Base-by-base conservation (phyloP, 345 rosid genomes). In the Boechera retrofracta region DNA sequence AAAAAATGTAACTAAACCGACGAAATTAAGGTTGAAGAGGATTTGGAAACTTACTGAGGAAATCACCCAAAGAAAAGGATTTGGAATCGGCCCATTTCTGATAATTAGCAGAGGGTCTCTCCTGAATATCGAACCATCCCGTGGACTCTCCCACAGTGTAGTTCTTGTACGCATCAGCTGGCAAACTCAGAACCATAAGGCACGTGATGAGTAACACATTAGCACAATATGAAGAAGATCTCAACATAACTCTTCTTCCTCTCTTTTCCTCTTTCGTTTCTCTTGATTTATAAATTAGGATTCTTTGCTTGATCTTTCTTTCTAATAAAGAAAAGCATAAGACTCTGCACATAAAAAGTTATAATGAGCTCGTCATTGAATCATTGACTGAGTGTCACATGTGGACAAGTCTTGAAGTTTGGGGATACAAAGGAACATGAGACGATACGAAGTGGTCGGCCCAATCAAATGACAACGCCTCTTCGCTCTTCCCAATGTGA, bases 21-120 rank as follows among this genome's bases (percentile, higher is more conserved):
- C 4, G 21, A 6, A 48, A 6, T 0, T 28, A 8, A 21, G 9
- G 61, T 31, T 31, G 64, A 39, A 26, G 11, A 38, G 45, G n/a
- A 61, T 4, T 24, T 4, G 57, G 32, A 61, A 39, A 21, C 94
- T 85, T 91, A 92, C 99, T 75, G 77, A 95, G 96, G 79, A 95
- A 91, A 86, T 95, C 98, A 67, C 99, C 99, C 76, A 95, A 67
- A 77, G 86, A 82, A 87, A 95, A 95, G 73, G 77, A 76, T 71
- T 91, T 89, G 72, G 79, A 74, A 74, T 76, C 85, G 5, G 94
- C 91, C 99, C 99, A 95, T 84, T 91, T 89, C 82, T 87, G 96
- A 82, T 89, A 92, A 75, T 92, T 74, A 0, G 82, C 86, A 24
- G 32, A 77, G 7, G 94, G 83, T 78, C 85, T 91, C 72, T 85